Conservation (phyloP, 1,139 yeast species). For the Kodamaea fungicola region DNA sequence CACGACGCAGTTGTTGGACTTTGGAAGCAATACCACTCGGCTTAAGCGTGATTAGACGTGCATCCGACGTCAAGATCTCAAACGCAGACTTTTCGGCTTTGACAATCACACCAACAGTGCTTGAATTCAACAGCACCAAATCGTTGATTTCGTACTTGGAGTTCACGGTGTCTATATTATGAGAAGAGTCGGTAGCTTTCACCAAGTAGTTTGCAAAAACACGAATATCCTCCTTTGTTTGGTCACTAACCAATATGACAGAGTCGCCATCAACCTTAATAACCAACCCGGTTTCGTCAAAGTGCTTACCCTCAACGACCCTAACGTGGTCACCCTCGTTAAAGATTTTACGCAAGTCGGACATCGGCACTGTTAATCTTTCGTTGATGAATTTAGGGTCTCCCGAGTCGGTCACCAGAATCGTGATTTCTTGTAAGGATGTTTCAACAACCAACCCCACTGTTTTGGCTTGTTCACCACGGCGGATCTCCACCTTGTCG, state of each 20-base stretch:
- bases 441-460: constrained; percentile 75
- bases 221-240: constrained; percentile 80
- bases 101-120: constrained; percentile 84
- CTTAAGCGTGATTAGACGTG: constrained; percentile 65
- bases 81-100: constrained; percentile 86
- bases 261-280: constrained; percentile 79
- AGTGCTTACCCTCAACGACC: constrained; percentile 85
- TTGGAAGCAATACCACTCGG: constrained; percentile 82
- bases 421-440: constrained; percentile 60
- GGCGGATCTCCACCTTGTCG: constrained; percentile 85
- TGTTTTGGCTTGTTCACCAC: constrained; percentile 92
- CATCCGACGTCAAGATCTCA: constrained; percentile 80
- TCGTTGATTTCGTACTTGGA: constrained; percentile 86
- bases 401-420: constrained; percentile 52
- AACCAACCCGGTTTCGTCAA: constrained; percentile 93
- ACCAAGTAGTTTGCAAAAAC: constrained; percentile 88
- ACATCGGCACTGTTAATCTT: constrained; percentile 66
- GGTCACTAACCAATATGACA: constrained; percentile 86
- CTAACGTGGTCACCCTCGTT: constrained; percentile 93
- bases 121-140: constrained; percentile 82
- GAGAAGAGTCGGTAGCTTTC: constrained; percentile 71
- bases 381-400: constrained; percentile 47
- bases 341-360: constrained; percentile 80
- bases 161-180: constrained; percentile 31
- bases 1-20: constrained; percentile 58